Evolutionary conservation across 2,329 filamentous ascomycete genomes (phyloP).

Genomic region (Emmonsiellopsis sp.): DNA sequence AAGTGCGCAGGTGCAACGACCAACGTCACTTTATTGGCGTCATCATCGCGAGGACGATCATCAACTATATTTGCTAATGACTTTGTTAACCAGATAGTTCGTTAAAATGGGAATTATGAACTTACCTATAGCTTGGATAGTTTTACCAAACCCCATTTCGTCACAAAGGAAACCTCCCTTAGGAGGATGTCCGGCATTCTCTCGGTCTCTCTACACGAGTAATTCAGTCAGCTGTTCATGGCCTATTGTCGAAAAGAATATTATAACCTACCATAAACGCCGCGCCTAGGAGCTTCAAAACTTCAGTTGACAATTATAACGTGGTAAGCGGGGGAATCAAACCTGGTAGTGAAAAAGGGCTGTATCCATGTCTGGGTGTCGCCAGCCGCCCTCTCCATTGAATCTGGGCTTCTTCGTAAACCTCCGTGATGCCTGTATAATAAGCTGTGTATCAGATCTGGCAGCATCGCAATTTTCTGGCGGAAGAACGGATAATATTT

Average conservation of each 20-base stretch:
- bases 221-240: constrained; percentile 3
- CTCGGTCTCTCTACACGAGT: constrained; percentile 22
- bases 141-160: constrained; percentile 35
- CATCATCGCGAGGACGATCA: constrained; percentile 13
- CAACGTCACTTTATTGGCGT: constrained; percentile 23
- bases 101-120: neutral
- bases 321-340: neutral
- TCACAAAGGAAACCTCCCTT: constrained; percentile 31
- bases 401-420: constrained; percentile 18
- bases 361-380: constrained; percentile 22
- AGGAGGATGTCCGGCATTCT: constrained; percentile 15
- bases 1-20: constrained; percentile 28
- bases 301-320: constrained; percentile 4
- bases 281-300: constrained; percentile 19
- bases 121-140: constrained; percentile 25
- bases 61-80: constrained; percentile 27
- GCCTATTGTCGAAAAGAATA: neutral
- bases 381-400: constrained; percentile 24
- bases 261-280: constrained; percentile 23
- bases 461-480: constrained; percentile 15
- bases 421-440: constrained; percentile 19
- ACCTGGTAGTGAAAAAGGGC: constrained; percentile 29
- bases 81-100: neutral
- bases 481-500: constrained; percentile 24
- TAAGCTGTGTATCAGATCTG: constrained; percentile 15